Conservation (phyloP, 202 grass and related monocot genomes). For the Alloteropsis angusta region DNA sequence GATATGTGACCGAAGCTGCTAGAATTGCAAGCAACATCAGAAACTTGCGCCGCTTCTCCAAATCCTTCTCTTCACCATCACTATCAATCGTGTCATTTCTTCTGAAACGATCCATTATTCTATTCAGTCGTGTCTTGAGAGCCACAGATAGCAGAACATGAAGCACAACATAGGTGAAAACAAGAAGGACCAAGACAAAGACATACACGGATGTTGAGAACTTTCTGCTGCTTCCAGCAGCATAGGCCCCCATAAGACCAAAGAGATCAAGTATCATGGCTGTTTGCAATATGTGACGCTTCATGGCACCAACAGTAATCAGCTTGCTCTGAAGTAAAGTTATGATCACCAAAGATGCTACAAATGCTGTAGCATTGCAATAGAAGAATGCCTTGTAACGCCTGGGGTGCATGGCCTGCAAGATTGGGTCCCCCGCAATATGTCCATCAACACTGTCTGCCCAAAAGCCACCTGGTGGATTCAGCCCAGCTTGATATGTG, state of each 20-base stretch:
- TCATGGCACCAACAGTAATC: constrained; percentile 27
- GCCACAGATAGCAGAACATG: constrained; percentile 33
- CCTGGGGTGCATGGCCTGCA: constrained; percentile 10
- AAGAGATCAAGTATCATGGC: constrained; percentile 46
- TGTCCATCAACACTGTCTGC: constrained; percentile 5
- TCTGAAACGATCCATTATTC: neutral
- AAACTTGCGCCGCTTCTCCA: constrained; percentile 37
- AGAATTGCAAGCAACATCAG: constrained; percentile 56
- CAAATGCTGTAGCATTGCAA: constrained; percentile 54
- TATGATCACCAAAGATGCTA: constrained; percentile 56
- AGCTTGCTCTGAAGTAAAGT: constrained; percentile 40
- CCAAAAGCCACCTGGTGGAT: constrained; percentile 52
- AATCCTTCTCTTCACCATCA: constrained; percentile 8
- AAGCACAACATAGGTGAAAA: constrained; percentile 34
- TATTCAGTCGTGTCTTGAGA: constrained; percentile 2
- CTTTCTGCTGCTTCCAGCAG: constrained; percentile 48
- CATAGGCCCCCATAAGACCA: constrained; percentile 49
- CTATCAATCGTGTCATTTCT: neutral
- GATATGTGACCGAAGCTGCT: constrained; percentile 47
- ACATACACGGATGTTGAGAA: constrained; percentile 23
- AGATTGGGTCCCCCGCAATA: constrained; percentile 36
- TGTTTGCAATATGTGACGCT: constrained; percentile 44
- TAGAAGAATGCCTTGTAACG: constrained; percentile 58
- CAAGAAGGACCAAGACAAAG: constrained; percentile 28
- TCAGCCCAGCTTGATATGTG: constrained; percentile 42